Percentiles rank a stretch among this genome's conserved stretches.
phyloP scores from a whole-genome alignment of 306 rosid genomes.

The Malus sylvestris region DNA sequence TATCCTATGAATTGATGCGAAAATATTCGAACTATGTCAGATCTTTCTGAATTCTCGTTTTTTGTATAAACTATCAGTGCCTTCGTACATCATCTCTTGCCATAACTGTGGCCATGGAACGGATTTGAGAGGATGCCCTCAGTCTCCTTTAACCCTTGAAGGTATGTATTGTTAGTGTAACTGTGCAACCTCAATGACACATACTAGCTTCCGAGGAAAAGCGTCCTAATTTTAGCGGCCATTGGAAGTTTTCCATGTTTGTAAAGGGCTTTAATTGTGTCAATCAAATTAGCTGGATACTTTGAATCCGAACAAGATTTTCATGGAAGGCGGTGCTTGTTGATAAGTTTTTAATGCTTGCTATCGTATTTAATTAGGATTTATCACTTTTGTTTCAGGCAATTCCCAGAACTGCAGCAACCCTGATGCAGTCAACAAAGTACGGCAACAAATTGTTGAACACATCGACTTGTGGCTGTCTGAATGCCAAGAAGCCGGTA shows the following conservation, averaged over 20 bases:
- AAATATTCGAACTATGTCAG: neutral
- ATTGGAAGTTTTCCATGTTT: neutral
- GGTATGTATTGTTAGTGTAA: constrained; percentile 37
- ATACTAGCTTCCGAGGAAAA: neutral
- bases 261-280: neutral
- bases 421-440: constrained; percentile 73
- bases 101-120: constrained; percentile 88
- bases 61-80: constrained; percentile 52
- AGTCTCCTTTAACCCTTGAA: constrained; percentile 58
- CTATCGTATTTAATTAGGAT: constrained; percentile 7
- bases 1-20: neutral
- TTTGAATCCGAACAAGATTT: neutral
- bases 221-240: neutral
- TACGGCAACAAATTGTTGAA: constrained; percentile 67
- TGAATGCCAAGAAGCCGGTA: constrained; percentile 36
- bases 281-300: neutral
- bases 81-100: constrained; percentile 71
- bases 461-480: constrained; percentile 82
- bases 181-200: neutral
- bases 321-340: neutral
- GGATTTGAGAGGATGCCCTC: constrained; percentile 95
- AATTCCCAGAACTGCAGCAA: constrained; percentile 63
- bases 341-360: neutral
- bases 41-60: neutral
- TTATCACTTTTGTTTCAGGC: constrained; percentile 36